Percentiles rank a stretch among this genome's conserved stretches.
Conservation (phyloP, 139 green algal genomes). For the Chlamydomonas sp. region DNA sequence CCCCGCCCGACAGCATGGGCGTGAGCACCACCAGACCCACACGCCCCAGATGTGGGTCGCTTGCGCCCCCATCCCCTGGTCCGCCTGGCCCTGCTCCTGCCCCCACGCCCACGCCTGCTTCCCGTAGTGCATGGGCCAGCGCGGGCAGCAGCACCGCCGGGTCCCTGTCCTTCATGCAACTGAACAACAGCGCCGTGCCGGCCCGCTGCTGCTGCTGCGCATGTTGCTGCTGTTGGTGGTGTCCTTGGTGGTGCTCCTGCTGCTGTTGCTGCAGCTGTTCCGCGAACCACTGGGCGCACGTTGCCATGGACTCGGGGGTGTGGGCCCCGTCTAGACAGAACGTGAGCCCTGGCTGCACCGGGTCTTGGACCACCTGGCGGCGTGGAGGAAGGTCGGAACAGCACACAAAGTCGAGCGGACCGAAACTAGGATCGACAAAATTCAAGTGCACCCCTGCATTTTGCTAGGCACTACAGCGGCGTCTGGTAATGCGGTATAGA, state of each 20-base stretch:
- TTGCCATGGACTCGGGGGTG: conserved; percentile 92
- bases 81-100: neutral
- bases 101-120: neutral
- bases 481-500: too few relatives aligned
- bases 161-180: conserved; percentile 93
- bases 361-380: conserved; percentile 41
- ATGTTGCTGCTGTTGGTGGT: neutral
- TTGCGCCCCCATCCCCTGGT: neutral
- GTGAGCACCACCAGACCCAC: conserved; percentile 19
- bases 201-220: conserved; percentile 20
- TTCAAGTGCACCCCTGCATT: too few relatives aligned
- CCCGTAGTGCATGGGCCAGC: conserved; percentile 50
- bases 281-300: conserved; percentile 93
- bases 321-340: conserved; percentile 98
- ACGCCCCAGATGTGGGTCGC: neutral
- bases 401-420: neutral
- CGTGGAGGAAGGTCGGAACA: neutral
- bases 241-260: neutral
- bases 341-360: conserved; percentile 55
- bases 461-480: too few relatives aligned
- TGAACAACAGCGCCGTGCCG: conserved; percentile 89
- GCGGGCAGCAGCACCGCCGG: conserved; percentile 78
- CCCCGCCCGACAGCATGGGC: conserved; percentile 49
- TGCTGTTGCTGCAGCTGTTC: conserved; percentile 17
- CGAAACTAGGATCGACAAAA: too few relatives aligned